phyloP scores from a whole-genome alignment of 176 grass and related monocot species.

The Pharus latifolius region DNA sequence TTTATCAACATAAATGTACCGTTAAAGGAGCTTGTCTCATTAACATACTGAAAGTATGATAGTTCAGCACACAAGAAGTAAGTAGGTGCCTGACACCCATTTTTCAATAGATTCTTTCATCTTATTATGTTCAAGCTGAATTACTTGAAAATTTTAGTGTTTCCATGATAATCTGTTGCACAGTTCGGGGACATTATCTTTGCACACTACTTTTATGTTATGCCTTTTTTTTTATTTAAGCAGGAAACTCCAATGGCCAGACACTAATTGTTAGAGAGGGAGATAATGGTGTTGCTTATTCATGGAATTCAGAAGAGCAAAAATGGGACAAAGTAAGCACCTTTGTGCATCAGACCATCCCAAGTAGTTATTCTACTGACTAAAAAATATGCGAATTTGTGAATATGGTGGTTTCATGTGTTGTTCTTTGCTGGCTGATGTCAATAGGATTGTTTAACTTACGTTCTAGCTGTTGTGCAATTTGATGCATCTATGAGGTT shows the following conservation, averaged over 20 bases:
- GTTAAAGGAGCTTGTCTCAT: no score
- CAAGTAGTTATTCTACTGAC: background rate
- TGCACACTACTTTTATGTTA: background rate
- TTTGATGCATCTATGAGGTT: background rate
- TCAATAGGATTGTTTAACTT: conserved; percentile 3
- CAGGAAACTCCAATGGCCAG: conserved; percentile 74
- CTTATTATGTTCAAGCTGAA: background rate
- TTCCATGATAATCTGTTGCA: background rate
- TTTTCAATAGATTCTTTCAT: background rate
- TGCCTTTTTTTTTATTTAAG: conserved; percentile 12
- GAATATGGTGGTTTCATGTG: background rate
- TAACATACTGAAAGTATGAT: no score
- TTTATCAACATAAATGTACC: no score
- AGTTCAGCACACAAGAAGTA: background rate
- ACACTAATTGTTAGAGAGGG: conserved; percentile 90
- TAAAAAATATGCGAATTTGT: background rate
- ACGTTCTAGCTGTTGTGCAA: background rate
- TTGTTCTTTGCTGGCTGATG: background rate
- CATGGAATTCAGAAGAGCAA: conserved; percentile 73
- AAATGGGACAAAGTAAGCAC: conserved; percentile 84
- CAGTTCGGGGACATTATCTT: background rate
- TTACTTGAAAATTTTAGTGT: background rate
- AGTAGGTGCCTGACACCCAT: background rate
- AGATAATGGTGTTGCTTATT: conserved; percentile 91
- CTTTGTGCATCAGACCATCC: background rate